Evolutionary conservation across 176 grass and related monocot species (phyloP).

Genomic region (Ampelocalamus luodianensis): DNA sequence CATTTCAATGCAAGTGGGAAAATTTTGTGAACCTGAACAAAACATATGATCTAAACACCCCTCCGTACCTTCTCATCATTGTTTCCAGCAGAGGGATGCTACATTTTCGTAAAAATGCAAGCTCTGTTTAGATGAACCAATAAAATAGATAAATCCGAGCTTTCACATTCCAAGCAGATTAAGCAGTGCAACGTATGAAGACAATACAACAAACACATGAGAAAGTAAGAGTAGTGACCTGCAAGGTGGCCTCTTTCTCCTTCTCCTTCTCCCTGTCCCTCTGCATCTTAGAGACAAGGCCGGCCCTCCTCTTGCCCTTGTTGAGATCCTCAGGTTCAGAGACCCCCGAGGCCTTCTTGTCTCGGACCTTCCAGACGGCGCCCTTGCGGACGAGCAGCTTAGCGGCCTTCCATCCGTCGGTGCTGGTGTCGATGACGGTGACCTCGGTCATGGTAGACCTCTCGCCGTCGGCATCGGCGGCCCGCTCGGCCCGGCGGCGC

Average conservation of each 20-base stretch:
- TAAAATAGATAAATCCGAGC: not conserved
- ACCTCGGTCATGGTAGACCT: conserved; percentile 60
- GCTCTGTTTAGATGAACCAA: not conserved
- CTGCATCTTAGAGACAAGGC: conserved; percentile 48
- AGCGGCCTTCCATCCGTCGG: conserved; percentile 62
- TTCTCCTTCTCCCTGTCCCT: conserved; percentile 52
- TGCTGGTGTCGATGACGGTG: conserved; percentile 90
- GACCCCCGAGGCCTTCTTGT: conserved; percentile 17
- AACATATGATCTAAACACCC: conserved; percentile 12
- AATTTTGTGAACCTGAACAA: conserved; percentile 21
- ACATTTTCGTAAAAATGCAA: not conserved
- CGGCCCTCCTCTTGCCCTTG: conserved; percentile 58
- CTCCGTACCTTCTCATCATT: not conserved
- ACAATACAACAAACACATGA: not conserved
- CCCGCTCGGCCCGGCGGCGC: conserved; percentile 31
- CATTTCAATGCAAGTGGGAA: not conserved
- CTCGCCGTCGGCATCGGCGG: conserved; percentile 27
- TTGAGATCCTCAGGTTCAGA: conserved; percentile 42
- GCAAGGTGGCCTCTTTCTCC: conserved; percentile 23
- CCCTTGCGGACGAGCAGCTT: conserved; percentile 76
- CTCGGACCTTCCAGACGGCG: conserved; percentile 45
- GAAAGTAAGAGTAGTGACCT: conserved; percentile 31
- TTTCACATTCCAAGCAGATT: not conserved
- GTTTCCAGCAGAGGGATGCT: conserved; percentile 3
- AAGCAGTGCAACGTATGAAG: conserved; percentile 4